phyloP scores from a whole-genome alignment of 140 eudicot species.

The Senecio squalidus region DNA sequence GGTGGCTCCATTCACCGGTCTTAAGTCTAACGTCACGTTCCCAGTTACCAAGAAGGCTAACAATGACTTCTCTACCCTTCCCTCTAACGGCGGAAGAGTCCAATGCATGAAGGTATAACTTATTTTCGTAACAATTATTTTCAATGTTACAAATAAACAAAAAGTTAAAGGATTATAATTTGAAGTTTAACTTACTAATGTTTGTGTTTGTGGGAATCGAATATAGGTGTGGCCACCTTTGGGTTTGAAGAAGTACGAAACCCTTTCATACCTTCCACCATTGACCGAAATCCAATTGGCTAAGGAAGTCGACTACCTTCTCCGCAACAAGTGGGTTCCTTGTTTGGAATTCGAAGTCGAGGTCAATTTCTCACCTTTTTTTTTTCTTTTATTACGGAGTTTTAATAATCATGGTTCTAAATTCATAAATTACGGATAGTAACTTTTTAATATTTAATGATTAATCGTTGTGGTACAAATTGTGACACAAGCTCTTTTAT shows the following conservation, averaged over 20 bases:
- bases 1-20: conserved; percentile 47
- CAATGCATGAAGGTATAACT: conserved; percentile 42
- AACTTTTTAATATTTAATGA: no score
- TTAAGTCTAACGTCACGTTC: conserved; percentile 36
- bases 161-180: neutral
- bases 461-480: no score
- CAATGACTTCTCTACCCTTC: conserved; percentile 38
- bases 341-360: conserved; percentile 66
- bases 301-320: conserved; percentile 60
- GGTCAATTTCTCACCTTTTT: neutral
- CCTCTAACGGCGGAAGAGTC: conserved; percentile 44
- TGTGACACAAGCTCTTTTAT: no score
- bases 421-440: neutral
- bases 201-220: neutral
- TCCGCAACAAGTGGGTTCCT: conserved; percentile 57
- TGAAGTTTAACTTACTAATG: neutral
- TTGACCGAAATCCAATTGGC: conserved; percentile 24
- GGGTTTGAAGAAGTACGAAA: conserved; percentile 43
- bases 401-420: neutral
- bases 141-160: no score
- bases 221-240: conserved; percentile 44
- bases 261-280: conserved; percentile 52
- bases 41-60: conserved; percentile 30
- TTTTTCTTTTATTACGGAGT: neutral
- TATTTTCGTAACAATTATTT: no score